phyloP scores from a whole-genome alignment of 495 filamentous ascomycete species.

The Penicillium atrosanguineum region DNA sequence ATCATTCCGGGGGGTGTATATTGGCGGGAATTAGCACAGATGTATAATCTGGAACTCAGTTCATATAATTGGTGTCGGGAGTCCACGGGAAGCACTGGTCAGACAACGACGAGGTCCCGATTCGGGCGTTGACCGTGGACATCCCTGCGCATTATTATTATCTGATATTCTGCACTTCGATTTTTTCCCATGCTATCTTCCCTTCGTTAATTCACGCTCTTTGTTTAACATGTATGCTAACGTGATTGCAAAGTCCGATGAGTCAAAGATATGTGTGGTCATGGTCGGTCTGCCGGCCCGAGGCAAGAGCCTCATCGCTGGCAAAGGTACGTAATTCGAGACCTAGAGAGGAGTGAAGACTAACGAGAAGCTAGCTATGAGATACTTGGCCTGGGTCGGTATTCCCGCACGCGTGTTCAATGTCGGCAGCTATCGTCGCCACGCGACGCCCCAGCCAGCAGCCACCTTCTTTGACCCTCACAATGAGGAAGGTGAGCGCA shows the following conservation, averaged over 20 bases:
- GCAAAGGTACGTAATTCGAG: constrained; percentile 67
- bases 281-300: constrained; percentile 96
- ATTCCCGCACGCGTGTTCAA: constrained; percentile 94
- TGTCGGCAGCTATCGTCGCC: constrained; percentile 88
- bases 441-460: constrained; percentile 77
- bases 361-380: constrained; percentile 61
- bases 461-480: constrained; percentile 91
- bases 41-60: background rate
- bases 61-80: background rate
- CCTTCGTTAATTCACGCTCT: background rate
- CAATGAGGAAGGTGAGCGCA: constrained; percentile 86
- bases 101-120: background rate
- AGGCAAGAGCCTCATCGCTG: constrained; percentile 95
- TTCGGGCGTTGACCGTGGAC: background rate
- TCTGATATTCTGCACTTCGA: background rate
- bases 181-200: background rate
- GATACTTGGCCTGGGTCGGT: constrained; percentile 94
- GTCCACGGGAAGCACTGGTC: background rate
- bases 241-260: constrained; percentile 65
- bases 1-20: background rate
- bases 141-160: background rate
- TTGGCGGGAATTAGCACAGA: background rate
- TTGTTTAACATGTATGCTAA: background rate
- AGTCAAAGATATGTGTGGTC: constrained; percentile 94
- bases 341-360: background rate